Conservation (phyloP, 805 yeast genomes). For the Monosporozyma unispora region DNA sequence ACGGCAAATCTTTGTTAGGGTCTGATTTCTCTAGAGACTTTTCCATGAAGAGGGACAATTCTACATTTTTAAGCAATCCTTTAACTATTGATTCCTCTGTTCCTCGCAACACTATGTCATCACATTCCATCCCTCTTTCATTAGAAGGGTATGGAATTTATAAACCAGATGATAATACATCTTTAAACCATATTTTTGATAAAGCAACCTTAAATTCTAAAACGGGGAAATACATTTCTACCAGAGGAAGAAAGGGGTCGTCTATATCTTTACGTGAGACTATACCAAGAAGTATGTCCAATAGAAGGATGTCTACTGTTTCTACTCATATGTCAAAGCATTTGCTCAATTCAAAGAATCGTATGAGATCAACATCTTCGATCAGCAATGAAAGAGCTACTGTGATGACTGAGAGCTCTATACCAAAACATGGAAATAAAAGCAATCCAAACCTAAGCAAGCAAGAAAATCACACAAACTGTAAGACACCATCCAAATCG, state of each 20-base stretch:
- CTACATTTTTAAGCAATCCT: slow-evolving; percentile 9
- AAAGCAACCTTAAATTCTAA: slow-evolving; percentile 16
- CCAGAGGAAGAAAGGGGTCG: slow-evolving; percentile 10
- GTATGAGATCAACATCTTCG: slow-evolving; percentile 9
- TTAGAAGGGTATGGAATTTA: slow-evolving; percentile 17
- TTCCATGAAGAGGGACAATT: slow-evolving; percentile 9
- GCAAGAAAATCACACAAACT: not conserved
- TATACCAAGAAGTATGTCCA: slow-evolving; percentile 4
- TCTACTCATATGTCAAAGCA: slow-evolving; percentile 5
- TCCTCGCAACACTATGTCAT: slow-evolving; percentile 12
- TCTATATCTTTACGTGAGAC: slow-evolving; percentile 5
- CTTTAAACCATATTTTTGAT: slow-evolving; percentile 19
- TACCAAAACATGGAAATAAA: slow-evolving; percentile 2
- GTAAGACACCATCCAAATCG: not conserved
- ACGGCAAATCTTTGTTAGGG: slow-evolving; percentile 28
- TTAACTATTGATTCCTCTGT: slow-evolving; percentile 15
- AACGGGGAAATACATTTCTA: slow-evolving; percentile 4
- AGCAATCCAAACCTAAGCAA: not conserved
- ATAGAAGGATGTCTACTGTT: slow-evolving; percentile 11
- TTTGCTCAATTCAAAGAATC: not conserved
- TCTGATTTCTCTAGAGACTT: slow-evolving; percentile 25
- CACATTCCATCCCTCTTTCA: slow-evolving; percentile 22
- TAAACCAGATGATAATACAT: slow-evolving; percentile 20
- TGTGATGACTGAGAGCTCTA: not conserved
- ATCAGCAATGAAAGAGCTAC: slow-evolving; percentile 7